A percentile compares a stretch with the other conserved stretches of the same genome.
phyloP scores from a whole-genome alignment of 306 rosid species.

The Sindora glabra region DNA sequence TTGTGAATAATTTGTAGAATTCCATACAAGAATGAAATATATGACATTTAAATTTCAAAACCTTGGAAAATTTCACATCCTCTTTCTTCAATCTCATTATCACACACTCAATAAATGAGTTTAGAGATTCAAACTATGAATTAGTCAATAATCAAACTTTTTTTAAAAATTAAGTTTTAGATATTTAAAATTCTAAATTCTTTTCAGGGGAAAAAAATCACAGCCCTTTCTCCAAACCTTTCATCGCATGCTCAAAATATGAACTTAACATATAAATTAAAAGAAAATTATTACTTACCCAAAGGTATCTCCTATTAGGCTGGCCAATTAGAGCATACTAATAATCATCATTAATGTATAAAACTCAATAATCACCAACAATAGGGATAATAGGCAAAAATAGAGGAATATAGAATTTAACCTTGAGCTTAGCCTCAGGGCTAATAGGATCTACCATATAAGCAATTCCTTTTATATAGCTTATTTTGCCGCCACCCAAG shows the following conservation, averaged over 20 bases:
- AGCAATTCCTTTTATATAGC: slow-evolving; percentile 62
- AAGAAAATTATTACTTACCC: slow-evolving; percentile 46
- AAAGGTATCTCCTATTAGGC: slow-evolving; percentile 65
- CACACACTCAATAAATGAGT: too few species aligned
- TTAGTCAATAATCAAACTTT: too few species aligned
- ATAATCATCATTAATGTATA: slow-evolving; percentile 62
- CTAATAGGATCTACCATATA: slow-evolving; percentile 56
- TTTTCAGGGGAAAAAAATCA: too few species aligned
- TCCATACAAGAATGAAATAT: too few species aligned
- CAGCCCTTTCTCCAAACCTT: background rate
- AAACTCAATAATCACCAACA: slow-evolving; percentile 78
- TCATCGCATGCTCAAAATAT: background rate
- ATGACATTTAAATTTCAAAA: too few species aligned
- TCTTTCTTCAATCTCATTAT: too few species aligned
- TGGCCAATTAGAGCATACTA: slow-evolving; percentile 67
- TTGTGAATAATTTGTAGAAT: too few species aligned
- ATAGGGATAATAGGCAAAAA: slow-evolving; percentile 75
- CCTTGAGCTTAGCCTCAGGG: slow-evolving; percentile 88
- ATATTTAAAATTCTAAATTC: too few species aligned
- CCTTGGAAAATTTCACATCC: too few species aligned
- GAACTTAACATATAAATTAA: background rate
- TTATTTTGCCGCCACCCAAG: slow-evolving; percentile 60
- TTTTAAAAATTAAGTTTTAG: too few species aligned
- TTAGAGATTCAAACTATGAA: too few species aligned
- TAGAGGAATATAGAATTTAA: slow-evolving; percentile 74